Evolutionary conservation across 2,329 filamentous ascomycete genomes (phyloP).

Genomic region (Calonectria hongkongensis): DNA sequence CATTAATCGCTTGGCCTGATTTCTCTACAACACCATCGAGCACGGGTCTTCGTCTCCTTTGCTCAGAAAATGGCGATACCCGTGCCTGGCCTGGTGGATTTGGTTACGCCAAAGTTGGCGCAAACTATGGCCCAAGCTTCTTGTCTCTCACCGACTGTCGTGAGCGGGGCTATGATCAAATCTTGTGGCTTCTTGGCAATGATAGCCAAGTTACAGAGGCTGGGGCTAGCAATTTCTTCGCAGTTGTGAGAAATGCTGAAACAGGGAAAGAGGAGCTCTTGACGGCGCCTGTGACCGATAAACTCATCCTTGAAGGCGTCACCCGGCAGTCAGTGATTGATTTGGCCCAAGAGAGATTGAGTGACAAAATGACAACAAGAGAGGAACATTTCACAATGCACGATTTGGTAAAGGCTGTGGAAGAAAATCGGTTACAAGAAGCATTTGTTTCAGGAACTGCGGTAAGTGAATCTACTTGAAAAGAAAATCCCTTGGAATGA

Average conservation of each 20-base stretch:
- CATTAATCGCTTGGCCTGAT: slow-evolving; percentile 21
- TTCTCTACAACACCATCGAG: slow-evolving; percentile 32
- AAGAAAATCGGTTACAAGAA: slow-evolving; percentile 77
- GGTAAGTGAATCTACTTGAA: slow-evolving; percentile 58
- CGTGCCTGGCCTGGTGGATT: slow-evolving; percentile 60
- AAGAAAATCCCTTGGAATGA: background rate
- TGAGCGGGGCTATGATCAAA: slow-evolving; percentile 54
- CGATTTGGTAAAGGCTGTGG: slow-evolving; percentile 73
- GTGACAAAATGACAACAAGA: background rate
- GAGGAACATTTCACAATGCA: slow-evolving; percentile 77
- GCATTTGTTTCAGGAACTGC: slow-evolving; percentile 81
- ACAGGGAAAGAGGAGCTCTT: slow-evolving; percentile 73
- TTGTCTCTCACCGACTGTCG: slow-evolving; percentile 33
- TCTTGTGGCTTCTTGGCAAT: slow-evolving; percentile 81
- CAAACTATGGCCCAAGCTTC: slow-evolving; percentile 47
- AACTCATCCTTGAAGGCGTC: slow-evolving; percentile 79
- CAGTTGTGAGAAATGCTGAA: slow-evolving; percentile 72
- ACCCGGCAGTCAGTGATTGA: slow-evolving; percentile 79
- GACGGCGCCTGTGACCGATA: slow-evolving; percentile 77
- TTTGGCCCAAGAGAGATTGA: slow-evolving; percentile 63
- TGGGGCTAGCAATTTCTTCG: slow-evolving; percentile 80
- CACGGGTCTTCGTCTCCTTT: slow-evolving; percentile 32
- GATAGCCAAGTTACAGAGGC: slow-evolving; percentile 62
- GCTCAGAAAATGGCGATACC: slow-evolving; percentile 27
- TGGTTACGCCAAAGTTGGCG: slow-evolving; percentile 40